Evolutionary conservation across 2,329 filamentous ascomycete species (phyloP), one percentile per base, ranked within the genome.

Genomic region (Aspergillus ustus): DNA sequence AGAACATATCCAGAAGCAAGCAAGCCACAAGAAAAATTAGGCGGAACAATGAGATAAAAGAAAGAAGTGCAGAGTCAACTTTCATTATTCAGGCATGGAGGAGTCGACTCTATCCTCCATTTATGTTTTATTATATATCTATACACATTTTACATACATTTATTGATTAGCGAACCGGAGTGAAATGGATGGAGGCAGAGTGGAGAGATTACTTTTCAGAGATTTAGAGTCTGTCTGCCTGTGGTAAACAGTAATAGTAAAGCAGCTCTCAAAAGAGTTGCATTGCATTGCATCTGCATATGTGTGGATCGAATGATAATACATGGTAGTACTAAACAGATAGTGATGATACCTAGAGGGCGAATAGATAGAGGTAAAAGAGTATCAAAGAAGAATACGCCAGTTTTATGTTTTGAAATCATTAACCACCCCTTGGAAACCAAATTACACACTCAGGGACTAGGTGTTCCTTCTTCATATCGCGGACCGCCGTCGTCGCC

Each of bases 381-480:
- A 54, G 29, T 44, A 54, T 54, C 37, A 13, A 43, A 54, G 17
- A 20, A 44, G 19, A 19, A 52, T 51, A 49, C 48, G 55, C 55
- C 55, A n/a, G 50, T 57, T 52, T 57, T 34, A 15, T 48, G 34
- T 55, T 29, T 34, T 40, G 52, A 51, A 31, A n/a, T 22, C 46
- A 44, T 45, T 19, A 48, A 48, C 20, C 52, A 19, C 13, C 15
- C 34, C 19, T n/a, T 4, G 52, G 19, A 48, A 48, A 48, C 20
- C 19, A n/a, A 45, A 48, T 17, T 56, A 48, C 11, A 29, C 31
- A 54, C 9, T 62, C 46, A 65, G 34, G 78, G 78, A 68, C 77
- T 80, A 5, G 78, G 77, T 17, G 77, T 79, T 22, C 75, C 76
- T 31, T 80, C 77, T 59, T 79, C 78, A 66, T 80, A 80, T 31